phyloP scores from a whole-genome alignment of 2,329 filamentous ascomycete species.

The Fusarium continuum region DNA sequence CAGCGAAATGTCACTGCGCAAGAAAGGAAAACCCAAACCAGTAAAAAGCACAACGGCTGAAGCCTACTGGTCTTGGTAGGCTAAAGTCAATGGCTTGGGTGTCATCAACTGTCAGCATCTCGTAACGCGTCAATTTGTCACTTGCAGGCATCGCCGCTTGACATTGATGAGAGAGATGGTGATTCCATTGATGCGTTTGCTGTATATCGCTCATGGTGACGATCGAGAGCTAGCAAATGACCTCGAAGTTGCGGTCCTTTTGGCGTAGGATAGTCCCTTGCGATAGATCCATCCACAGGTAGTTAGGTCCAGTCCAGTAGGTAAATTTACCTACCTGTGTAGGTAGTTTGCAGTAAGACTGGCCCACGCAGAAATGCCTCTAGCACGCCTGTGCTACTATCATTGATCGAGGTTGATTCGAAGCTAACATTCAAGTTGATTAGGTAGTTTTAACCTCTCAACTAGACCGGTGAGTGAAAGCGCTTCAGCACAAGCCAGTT shows the following conservation, averaged over 20 bases:
- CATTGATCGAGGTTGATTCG: background rate
- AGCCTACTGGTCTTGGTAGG: conserved; percentile 16
- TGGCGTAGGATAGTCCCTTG: background rate
- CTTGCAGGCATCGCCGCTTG: conserved; percentile 1
- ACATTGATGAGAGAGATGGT: background rate
- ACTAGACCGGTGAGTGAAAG: background rate
- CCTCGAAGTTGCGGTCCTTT: background rate
- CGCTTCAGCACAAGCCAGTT: background rate
- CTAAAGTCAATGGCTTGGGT: conserved; percentile 24
- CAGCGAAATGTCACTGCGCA: conserved; percentile 32
- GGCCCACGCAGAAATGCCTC: background rate
- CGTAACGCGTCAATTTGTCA: conserved; percentile 9
- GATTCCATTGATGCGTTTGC: too few species aligned
- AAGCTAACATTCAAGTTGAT: background rate
- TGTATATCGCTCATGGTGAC: background rate
- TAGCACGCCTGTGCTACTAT: background rate
- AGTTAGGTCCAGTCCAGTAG: too few species aligned
- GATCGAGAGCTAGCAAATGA: background rate
- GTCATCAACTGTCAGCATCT: conserved; percentile 33
- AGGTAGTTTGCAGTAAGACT: too few species aligned
- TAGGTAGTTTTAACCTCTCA: background rate
- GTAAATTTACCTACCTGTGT: too few species aligned
- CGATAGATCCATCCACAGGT: conserved; percentile 7
- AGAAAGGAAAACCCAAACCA: conserved; percentile 30
- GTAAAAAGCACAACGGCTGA: conserved; percentile 25